phyloP scores from a whole-genome alignment of 169 alveolate species.

The Cryptosporidium canis region DNA sequence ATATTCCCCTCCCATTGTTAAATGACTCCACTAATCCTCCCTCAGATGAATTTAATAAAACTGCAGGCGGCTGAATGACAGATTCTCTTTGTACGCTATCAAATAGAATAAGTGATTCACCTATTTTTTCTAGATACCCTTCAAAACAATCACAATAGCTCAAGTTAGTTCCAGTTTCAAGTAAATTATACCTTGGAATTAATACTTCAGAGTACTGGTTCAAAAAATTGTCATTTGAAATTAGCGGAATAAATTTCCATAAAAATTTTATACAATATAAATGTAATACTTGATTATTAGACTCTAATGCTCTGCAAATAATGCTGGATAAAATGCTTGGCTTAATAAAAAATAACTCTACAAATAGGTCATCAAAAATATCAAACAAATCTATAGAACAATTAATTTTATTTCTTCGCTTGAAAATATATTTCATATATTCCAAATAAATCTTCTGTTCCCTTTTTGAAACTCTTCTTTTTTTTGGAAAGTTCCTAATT shows the following conservation, averaged over 20 bases:
- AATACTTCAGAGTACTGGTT: background rate
- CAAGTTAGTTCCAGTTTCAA: background rate
- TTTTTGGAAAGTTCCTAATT: background rate
- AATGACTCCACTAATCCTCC: background rate
- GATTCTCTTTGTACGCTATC: background rate
- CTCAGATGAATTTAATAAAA: constrained; percentile 7
- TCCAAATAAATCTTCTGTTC: constrained; percentile 20
- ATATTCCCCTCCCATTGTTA: background rate
- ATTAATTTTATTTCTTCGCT: background rate
- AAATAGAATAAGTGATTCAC: constrained; percentile 7
- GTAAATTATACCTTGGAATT: background rate
- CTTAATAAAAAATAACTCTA: background rate
- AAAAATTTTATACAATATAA: constrained; percentile 10
- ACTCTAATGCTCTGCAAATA: constrained; percentile 7
- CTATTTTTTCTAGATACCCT: constrained; percentile 20
- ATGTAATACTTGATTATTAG: background rate
- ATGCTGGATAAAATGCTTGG: constrained; percentile 31
- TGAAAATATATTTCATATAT: constrained; percentile 21
- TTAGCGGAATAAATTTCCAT: constrained; percentile 40
- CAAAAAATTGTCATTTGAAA: background rate
- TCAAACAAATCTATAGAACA: background rate
- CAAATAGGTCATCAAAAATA: constrained; percentile 2
- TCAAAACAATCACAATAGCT: background rate
- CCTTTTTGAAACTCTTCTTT: background rate
- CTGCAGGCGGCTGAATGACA: background rate